Evolutionary conservation across 257 asterid species (phyloP).

Genomic region (Ilex aquifolium): DNA sequence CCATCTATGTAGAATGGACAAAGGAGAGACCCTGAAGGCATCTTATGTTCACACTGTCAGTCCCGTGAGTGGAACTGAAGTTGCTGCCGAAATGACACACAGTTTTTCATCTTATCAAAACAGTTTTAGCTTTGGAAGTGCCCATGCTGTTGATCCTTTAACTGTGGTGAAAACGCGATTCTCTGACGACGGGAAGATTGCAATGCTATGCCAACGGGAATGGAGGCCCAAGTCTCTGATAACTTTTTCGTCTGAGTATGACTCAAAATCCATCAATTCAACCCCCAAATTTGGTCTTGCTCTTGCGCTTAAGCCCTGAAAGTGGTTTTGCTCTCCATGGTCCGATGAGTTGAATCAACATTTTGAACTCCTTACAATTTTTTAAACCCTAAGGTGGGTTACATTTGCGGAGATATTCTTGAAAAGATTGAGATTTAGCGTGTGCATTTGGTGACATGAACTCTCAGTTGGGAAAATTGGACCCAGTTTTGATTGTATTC

Average conservation of each 20-base stretch:
- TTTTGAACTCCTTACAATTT: conserved; percentile 9
- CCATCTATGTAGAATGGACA: conserved; percentile 47
- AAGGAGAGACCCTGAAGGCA: conserved; percentile 76
- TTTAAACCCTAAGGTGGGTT: conserved; percentile 19
- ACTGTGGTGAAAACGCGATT: conserved; percentile 67
- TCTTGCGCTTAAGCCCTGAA: conserved; percentile 73
- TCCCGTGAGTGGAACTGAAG: conserved; percentile 56
- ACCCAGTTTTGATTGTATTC: conserved; percentile 28
- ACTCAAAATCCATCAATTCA: conserved; percentile 39
- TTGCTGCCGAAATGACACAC: conserved; percentile 80
- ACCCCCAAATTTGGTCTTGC: conserved; percentile 66
- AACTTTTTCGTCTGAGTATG: conserved; percentile 76
- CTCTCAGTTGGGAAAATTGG: conserved; percentile 5
- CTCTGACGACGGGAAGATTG: conserved; percentile 62
- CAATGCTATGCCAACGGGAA: conserved; percentile 59
- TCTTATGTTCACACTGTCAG: conserved; percentile 58
- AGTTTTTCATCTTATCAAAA: conserved; percentile 54
- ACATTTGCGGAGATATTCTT: conserved; percentile 6
- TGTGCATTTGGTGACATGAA: neutral
- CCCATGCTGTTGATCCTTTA: conserved; percentile 46
- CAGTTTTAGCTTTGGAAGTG: conserved; percentile 69
- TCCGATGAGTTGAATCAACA: conserved; percentile 15
- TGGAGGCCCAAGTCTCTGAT: conserved; percentile 83
- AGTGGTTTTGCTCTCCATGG: conserved; percentile 15
- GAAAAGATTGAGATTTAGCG: neutral